phyloP scores from a whole-genome alignment of 2,329 filamentous ascomycete genomes.

The Hypoxylon rubiginosum region DNA sequence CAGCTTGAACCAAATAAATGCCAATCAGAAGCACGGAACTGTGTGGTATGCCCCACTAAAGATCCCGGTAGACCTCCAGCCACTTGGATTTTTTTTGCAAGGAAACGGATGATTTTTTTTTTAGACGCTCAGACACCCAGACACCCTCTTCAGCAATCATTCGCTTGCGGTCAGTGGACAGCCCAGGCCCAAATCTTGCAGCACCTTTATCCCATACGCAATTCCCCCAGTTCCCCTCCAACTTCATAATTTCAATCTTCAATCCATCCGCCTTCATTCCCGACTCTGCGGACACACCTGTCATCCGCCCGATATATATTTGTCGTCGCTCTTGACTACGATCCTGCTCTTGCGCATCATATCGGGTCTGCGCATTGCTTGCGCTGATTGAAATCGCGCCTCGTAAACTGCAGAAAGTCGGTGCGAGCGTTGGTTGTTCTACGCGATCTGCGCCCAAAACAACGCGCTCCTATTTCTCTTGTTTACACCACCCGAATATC shows the following conservation, averaged over 20 bases:
- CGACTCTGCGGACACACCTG: conserved; percentile 32
- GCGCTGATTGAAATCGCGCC: conserved; percentile 36
- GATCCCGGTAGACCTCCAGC: conserved; percentile 35
- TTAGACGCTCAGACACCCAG: neutral
- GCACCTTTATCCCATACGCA: conserved; percentile 31
- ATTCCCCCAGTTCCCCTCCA: conserved; percentile 35
- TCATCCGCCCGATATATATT: conserved; percentile 29
- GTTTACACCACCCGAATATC: conserved; percentile 45
- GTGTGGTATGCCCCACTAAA: conserved; percentile 15
- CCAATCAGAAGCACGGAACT: conserved; percentile 27
- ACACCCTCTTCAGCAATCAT: conserved; percentile 34
- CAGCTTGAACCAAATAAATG: conserved; percentile 17
- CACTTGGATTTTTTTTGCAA: conserved; percentile 44
- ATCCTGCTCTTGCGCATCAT: conserved; percentile 17
- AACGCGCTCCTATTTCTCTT: conserved; percentile 47
- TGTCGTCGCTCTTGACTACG: conserved; percentile 15
- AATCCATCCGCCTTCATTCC: conserved; percentile 35
- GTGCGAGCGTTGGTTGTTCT: conserved; percentile 38
- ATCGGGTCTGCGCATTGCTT: conserved; percentile 23
- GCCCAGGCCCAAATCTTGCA: conserved; percentile 23
- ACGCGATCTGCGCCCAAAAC: conserved; percentile 49
- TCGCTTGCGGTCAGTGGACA: conserved; percentile 35
- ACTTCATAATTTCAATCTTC: conserved; percentile 42
- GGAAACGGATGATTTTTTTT: conserved; percentile 39
- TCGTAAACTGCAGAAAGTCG: conserved; percentile 28